Conservation (phyloP, 768 basidiomycete species). For the Auriscalpium microsporum region DNA sequence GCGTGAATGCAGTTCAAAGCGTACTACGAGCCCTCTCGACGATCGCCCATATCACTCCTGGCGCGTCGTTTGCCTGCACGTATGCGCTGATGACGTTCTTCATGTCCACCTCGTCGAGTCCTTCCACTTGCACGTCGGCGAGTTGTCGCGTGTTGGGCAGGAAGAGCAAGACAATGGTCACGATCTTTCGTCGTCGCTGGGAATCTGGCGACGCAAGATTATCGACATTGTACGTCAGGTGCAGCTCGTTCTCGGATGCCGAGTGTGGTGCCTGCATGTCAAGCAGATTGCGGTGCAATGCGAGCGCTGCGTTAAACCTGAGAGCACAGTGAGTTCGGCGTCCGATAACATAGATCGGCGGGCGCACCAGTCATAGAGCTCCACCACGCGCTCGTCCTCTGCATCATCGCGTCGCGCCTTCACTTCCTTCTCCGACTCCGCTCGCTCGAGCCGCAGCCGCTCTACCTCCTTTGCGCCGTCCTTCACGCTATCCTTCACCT, state of each 20-base stretch:
- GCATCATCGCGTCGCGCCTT: slow-evolving; percentile 42
- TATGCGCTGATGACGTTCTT: slow-evolving; percentile 54
- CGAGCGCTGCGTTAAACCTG: slow-evolving; percentile 67
- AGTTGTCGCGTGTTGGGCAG: slow-evolving; percentile 61
- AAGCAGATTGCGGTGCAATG: slow-evolving; percentile 53
- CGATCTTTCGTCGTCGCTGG: slow-evolving; percentile 22
- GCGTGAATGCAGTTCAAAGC: background rate
- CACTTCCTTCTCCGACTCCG: slow-evolving; percentile 65
- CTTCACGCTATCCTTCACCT: slow-evolving; percentile 57
- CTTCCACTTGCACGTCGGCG: slow-evolving; percentile 48
- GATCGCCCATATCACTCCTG: slow-evolving; percentile 54
- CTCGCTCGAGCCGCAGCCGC: slow-evolving; percentile 46
- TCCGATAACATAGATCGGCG: background rate
- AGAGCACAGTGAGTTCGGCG: background rate
- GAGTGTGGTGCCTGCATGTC: slow-evolving; percentile 51
- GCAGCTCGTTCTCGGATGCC: slow-evolving; percentile 70
- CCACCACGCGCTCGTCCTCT: slow-evolving; percentile 56
- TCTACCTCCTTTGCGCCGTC: slow-evolving; percentile 47
- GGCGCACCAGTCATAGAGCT: slow-evolving; percentile 62
- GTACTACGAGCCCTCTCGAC: slow-evolving; percentile 36
- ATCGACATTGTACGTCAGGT: slow-evolving; percentile 53
- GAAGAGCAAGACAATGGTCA: slow-evolving; percentile 56
- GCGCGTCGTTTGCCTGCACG: slow-evolving; percentile 55
- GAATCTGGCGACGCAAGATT: slow-evolving; percentile 5
- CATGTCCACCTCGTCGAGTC: slow-evolving; percentile 42